Base-by-base conservation (phyloP, 352 stramenopile genomes). In the Globisporangium orthogonon region DNA sequence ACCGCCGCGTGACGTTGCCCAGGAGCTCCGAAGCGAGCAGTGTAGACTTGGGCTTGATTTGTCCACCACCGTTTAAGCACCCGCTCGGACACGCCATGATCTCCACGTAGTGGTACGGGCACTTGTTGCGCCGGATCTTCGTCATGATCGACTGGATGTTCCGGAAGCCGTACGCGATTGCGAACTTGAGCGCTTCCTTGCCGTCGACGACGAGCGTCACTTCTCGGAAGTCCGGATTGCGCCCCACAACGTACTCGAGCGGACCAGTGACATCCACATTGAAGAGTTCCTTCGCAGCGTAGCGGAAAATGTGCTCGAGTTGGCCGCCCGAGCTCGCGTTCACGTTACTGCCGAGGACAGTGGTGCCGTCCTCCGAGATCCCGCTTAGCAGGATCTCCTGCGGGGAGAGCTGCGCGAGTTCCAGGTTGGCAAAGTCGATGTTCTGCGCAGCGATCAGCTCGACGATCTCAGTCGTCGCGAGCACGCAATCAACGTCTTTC, bases 31-130 rank as follows among this genome's bases (percentile, higher is more conserved):
- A 73, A 0, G 79, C 66, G 49, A 82, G 54, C 28, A 87, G 56
- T 29, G 74, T 87, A 47, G 66, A 84, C 62, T 76, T 75, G 0
- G 83, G 78, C 58, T 84, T 89, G 65, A 96, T 91, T 73, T 98
- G 95, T 14, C 96, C 97, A 40, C 97, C 97, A 54, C 97, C 97
- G 67, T 98, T 99, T 41, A 98, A 67, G 62, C 97, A 99, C 7
- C 97, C 97, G 52, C 89, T 95, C n/a, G 96, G 96, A 62, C 97
- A 99, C 49, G 97, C 97, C 96, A 99, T 99, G 61, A 98, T 93
- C 77, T 99, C 97, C 11, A 99, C 89, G 73, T 98, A 99, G 73
- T 98, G 82, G 71, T 97, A 97, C 43, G 82, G 78, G 50, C 88
- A 96, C 63, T 84, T 86, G 59, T 87, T 91, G 23, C 86, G 76